Evolutionary conservation across 2,329 filamentous ascomycete genomes (phyloP).

Genomic region (Claviceps lovelessii): DNA sequence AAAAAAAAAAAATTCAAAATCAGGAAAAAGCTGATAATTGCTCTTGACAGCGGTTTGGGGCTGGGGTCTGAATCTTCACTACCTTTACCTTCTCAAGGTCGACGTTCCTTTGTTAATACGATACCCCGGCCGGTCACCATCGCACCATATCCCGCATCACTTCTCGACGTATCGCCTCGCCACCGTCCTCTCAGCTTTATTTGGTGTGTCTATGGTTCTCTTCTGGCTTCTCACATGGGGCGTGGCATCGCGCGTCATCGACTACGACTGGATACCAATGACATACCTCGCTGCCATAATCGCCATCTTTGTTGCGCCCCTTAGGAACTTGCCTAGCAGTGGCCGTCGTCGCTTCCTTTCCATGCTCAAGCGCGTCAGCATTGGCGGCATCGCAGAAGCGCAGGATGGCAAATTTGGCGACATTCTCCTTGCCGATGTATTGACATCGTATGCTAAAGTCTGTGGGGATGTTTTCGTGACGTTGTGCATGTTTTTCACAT

Average conservation of each 20-base stretch:
- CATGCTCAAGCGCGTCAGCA: slow-evolving; percentile 60
- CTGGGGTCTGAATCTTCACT: slow-evolving; percentile 86
- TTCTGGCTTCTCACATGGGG: slow-evolving; percentile 77
- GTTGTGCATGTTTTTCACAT: slow-evolving; percentile 77
- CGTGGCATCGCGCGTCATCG: slow-evolving; percentile 52
- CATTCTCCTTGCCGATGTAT: slow-evolving; percentile 78
- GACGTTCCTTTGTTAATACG: slow-evolving; percentile 76
- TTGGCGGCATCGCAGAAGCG: slow-evolving; percentile 75
- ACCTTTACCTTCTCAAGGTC: slow-evolving; percentile 65
- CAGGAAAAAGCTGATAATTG: not conserved
- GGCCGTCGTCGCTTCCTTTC: slow-evolving; percentile 64
- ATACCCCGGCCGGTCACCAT: slow-evolving; percentile 62
- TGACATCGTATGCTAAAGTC: slow-evolving; percentile 90
- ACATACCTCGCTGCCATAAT: slow-evolving; percentile 62
- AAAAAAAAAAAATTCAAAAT: too few species aligned
- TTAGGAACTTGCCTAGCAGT: slow-evolving; percentile 50
- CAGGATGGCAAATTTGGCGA: slow-evolving; percentile 91
- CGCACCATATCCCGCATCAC: slow-evolving; percentile 60
- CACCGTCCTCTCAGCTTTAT: slow-evolving; percentile 56
- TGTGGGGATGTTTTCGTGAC: slow-evolving; percentile 79
- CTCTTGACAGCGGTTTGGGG: slow-evolving; percentile 78
- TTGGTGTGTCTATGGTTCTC: slow-evolving; percentile 55
- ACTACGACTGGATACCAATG: slow-evolving; percentile 77
- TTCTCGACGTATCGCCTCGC: slow-evolving; percentile 77
- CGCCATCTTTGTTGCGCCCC: slow-evolving; percentile 56